Evolutionary conservation across 2,329 filamentous ascomycete species (phyloP).

Genomic region (Chlorencoelia australis): DNA sequence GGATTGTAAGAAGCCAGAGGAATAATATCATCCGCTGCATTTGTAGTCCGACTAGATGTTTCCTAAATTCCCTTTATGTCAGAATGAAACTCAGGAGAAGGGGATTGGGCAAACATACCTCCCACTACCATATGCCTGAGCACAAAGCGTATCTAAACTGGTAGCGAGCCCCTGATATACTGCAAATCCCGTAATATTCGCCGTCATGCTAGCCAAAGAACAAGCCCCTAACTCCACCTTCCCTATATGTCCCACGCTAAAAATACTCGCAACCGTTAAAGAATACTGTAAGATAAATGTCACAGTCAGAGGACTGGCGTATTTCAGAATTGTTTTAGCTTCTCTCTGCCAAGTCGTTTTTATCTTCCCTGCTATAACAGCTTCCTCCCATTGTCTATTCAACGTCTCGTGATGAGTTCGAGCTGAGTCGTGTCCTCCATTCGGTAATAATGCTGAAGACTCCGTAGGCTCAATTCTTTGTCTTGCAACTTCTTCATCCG

Average conservation of each 20-base stretch:
- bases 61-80: too few relatives aligned
- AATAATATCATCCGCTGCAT: slow-evolving; percentile 75
- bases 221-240: slow-evolving; percentile 60
- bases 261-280: slow-evolving; percentile 71
- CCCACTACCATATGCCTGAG: slow-evolving; percentile 88
- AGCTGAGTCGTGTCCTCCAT: slow-evolving; percentile 32
- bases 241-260: slow-evolving; percentile 67
- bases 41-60: slow-evolving; percentile 77
- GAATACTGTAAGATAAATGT: slow-evolving; percentile 78
- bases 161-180: slow-evolving; percentile 81
- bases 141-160: slow-evolving; percentile 81
- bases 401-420: slow-evolving; percentile 45
- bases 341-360: slow-evolving; percentile 88
- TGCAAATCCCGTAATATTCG: slow-evolving; percentile 67
- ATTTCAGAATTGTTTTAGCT: slow-evolving; percentile 65
- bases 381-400: slow-evolving; percentile 74
- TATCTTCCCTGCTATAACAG: slow-evolving; percentile 69
- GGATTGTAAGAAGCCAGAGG: slow-evolving; percentile 60
- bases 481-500: slow-evolving; percentile 33
- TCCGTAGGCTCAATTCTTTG: slow-evolving; percentile 32
- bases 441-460: slow-evolving; percentile 31
- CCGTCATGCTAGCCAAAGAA: slow-evolving; percentile 65
- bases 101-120: too few relatives aligned
- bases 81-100: too few relatives aligned
- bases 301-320: slow-evolving; percentile 59